Base-by-base conservation (phyloP, 1,284 basidiomycete species). In the Apiotrichum sp. region DNA sequence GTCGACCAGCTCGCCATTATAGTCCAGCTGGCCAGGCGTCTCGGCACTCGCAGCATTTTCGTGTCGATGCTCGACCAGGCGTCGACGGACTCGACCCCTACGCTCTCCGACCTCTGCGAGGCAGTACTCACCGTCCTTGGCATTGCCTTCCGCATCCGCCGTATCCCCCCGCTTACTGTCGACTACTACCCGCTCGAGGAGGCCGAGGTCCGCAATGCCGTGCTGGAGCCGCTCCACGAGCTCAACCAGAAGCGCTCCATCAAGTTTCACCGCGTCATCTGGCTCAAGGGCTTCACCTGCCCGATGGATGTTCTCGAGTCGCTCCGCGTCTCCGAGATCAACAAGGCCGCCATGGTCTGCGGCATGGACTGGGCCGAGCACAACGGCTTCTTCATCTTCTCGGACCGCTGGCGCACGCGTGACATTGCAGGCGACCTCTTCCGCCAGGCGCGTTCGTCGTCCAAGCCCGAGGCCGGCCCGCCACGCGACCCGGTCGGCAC, bases 341-440 rank as follows among this genome's bases (percentile, higher is more conserved):
- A 96, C 71, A 84, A 90, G 65, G 93, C 93, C 0, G 89, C 90
- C 1, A 91, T 97, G 89, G 90, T 95, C 2, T 96, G 93, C 71
- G 91, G 92, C 31, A 96, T 96, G 93, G 93, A 97, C 72, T 97
- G 93, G 93, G 92, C 91, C 31, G 92, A 97, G 74, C 88, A 92
- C 71, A 89, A 92, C 64, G 91, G 91, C 0, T 88, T 91, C 76
- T 97, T 95, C 78, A 92, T 96, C 65, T 96, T 95, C 77, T 95
- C 92, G 31, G 93, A 95, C 75, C 82, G 93, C 58, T 97, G 93
- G 93, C 81, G 93, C 51, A 96, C 93, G 6, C 85, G 93, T 39
- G 93, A 97, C 69, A 93, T 97, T 67, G 88, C 87, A 65, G 93
- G 93, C 44, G 93, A 96, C 78, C 87, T 95, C 65, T 96, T 97